Evolutionary conservation across 139 green algal genomes (phyloP).

Genomic region (Chlamydomonas sp.): DNA sequence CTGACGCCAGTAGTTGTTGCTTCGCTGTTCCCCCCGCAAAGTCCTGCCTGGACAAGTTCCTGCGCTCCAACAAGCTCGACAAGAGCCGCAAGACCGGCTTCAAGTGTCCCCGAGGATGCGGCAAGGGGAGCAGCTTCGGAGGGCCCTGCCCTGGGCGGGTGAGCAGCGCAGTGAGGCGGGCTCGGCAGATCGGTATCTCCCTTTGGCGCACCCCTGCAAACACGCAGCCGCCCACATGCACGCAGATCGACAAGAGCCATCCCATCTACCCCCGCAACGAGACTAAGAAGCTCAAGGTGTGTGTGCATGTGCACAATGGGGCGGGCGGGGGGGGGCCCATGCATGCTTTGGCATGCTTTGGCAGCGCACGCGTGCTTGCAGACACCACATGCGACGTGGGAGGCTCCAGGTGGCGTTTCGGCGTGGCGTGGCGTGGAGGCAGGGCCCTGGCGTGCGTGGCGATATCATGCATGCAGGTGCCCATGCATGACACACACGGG

Average conservation of each 20-base stretch:
- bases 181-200: neutral
- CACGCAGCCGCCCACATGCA: neutral
- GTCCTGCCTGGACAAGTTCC: slow-evolving; percentile 78
- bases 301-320: too few relatives aligned
- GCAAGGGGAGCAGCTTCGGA: slow-evolving; percentile 54
- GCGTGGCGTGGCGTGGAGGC: too few relatives aligned
- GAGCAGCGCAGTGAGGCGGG: too few relatives aligned
- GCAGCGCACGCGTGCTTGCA: too few relatives aligned
- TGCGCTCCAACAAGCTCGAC: slow-evolving; percentile 60
- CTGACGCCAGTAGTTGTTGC: too few relatives aligned
- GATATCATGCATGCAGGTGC: slow-evolving; percentile 8
- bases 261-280: slow-evolving; percentile 70
- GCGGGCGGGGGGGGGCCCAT: too few relatives aligned
- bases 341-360: too few relatives aligned
- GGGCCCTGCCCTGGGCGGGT: slow-evolving; percentile 72
- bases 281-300: slow-evolving; percentile 50
- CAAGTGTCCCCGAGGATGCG: slow-evolving; percentile 73
- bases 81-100: slow-evolving; percentile 88
- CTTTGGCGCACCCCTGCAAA: neutral
- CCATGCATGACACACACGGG: slow-evolving; percentile 14
- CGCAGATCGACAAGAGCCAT: slow-evolving; percentile 76
- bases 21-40: too few relatives aligned
- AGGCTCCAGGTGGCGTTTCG: too few relatives aligned
- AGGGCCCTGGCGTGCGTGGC: too few relatives aligned
- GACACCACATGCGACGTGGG: too few relatives aligned